Conservation (phyloP, 352 stramenopile species). For the Phytophthora hibernalis region DNA sequence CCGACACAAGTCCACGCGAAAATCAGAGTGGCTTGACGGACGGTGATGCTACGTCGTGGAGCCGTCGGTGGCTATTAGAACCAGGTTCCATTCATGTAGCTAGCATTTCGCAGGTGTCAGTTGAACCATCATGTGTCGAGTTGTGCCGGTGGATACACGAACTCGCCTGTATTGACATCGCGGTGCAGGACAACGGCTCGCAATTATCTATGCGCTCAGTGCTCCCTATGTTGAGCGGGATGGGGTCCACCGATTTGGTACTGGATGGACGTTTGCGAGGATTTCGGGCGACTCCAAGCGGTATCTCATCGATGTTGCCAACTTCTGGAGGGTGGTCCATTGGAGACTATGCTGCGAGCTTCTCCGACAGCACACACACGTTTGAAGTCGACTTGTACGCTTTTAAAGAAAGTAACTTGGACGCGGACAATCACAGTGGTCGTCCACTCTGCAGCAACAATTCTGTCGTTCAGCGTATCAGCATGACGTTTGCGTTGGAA, state of each 20-base stretch:
- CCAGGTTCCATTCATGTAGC: conserved; percentile 16
- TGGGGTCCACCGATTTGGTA: conserved; percentile 23
- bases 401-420: neutral
- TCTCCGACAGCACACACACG: neutral
- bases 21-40: neutral
- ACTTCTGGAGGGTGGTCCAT: conserved; percentile 6
- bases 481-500: conserved; percentile 14
- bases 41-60: conserved; percentile 9
- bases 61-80: conserved; percentile 22
- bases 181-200: conserved; percentile 12
- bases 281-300: conserved; percentile 39
- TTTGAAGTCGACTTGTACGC: conserved; percentile 16
- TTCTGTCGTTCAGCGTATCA: neutral
- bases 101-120: neutral
- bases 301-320: conserved; percentile 29
- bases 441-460: neutral
- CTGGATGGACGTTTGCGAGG: conserved; percentile 38
- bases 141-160: conserved; percentile 9
- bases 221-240: neutral
- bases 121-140: conserved; percentile 1
- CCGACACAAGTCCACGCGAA: neutral
- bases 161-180: conserved; percentile 25
- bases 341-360: conserved; percentile 14
- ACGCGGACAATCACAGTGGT: neutral
- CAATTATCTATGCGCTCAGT: conserved; percentile 15